Base-by-base conservation (phyloP, 2,329 filamentous ascomycete genomes). In the Venturia oleaginea region DNA sequence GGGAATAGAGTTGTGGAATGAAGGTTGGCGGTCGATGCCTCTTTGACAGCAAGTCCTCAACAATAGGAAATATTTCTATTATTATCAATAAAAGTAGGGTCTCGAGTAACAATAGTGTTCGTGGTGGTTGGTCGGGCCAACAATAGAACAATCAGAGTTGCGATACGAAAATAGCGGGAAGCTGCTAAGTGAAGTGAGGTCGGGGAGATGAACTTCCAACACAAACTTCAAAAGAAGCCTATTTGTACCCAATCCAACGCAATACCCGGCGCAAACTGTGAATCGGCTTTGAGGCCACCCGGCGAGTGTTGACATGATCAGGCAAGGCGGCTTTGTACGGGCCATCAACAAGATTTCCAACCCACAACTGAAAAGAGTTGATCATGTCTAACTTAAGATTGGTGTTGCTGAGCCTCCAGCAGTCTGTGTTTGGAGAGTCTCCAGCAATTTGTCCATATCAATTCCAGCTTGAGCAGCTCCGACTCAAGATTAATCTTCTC, bases 151-250 rank as follows among this genome's bases (percentile, higher is more conserved):
- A 57, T 37, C 34, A 17, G 27, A n/a, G 46, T 15, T 57, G 27
- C 24, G 51, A 2, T 10, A 6, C 48, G 24, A 57, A 27, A 57
- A 57, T 57, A 57, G 51, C 30, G 51, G 30, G 51, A n/a, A n/a
- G n/a, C 19, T 57, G 51, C 51, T 11, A 57, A 57, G 27, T 34
- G 27, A 57, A 34, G 51, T 57, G 51, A 57, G n/a, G 51, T 57
- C 15, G 30, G 48, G 24, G 24, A n/a, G 19, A n/a, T 30, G 19
- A 57, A 17, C 30, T 27, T 27, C 15, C 6, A 57, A 57, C 51
- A 57, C 51, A 34, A 57, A 57, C 30, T 11, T 2, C 27, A 34
- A n/a, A 57, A 32, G 27, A 10, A 34, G 17, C 19, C 34, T n/a
- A 57, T 57, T 51, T 57, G 51, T 57, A 27, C 27, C 8, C 27